These are phyloP conservation scores for Trichoderma endophyticum DNA, from an alignment of 2,329 filamentous ascomycete genomes.

Conservation along the genomic window DNA sequence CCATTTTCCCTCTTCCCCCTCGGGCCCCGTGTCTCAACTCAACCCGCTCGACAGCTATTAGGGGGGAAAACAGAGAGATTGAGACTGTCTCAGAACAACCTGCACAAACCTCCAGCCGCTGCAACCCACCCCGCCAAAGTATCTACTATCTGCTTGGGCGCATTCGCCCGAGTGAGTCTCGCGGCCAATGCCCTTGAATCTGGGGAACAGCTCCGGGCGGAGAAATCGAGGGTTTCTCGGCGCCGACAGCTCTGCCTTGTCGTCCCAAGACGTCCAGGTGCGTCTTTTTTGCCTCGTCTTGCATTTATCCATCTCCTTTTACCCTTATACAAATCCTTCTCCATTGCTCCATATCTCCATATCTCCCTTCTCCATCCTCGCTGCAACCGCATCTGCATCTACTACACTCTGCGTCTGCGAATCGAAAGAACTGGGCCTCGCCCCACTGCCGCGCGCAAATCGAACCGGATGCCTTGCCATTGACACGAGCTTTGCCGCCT, in stretches of 20 bases:
- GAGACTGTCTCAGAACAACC: constrained; percentile 1
- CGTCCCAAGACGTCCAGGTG: constrained; percentile 48
- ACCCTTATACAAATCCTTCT: background rate
- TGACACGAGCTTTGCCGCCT: background rate
- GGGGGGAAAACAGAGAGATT: background rate
- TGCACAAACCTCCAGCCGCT: background rate
- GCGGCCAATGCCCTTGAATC: constrained; percentile 31
- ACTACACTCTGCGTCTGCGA: background rate
- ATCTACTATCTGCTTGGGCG: background rate
- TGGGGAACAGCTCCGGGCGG: constrained; percentile 27
- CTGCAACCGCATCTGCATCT: constrained; percentile 12
- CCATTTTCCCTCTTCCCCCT: background rate
- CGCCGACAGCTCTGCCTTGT: constrained; percentile 48
- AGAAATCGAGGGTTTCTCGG: constrained; percentile 51
- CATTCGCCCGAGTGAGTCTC: constrained; percentile 12
- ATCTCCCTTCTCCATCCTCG: constrained; percentile 3
- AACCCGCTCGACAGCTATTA: background rate
- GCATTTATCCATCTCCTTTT: background rate
- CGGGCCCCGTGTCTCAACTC: background rate
- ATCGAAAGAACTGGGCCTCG: background rate
- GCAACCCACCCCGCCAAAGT: background rate
- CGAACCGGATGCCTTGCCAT: background rate
- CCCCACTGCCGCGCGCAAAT: constrained; percentile 5
- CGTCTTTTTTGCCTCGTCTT: constrained; percentile 18
- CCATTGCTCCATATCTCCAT: background rate